phyloP scores from a whole-genome alignment of 371 early-diverging fungal genomes.

The Mortierella polycephala region DNA sequence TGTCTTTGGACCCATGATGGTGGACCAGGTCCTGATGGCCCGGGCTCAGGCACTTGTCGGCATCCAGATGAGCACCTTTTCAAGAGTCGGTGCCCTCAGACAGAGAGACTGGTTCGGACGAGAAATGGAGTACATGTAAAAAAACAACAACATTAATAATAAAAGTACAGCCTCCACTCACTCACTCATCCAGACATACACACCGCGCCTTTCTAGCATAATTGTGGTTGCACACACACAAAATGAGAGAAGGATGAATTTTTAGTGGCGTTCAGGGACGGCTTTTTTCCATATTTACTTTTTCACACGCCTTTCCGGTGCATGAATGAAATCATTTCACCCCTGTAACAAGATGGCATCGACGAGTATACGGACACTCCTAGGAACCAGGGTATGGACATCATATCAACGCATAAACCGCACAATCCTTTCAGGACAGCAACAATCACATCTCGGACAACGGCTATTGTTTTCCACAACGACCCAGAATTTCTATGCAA shows the following conservation, averaged over 20 bases:
- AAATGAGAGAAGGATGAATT: too few relatives aligned
- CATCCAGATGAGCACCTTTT: conserved; percentile 54
- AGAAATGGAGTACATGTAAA: conserved; percentile 48
- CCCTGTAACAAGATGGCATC: conserved; percentile 7
- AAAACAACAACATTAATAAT: neutral
- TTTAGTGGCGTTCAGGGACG: neutral
- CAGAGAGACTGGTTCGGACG: conserved; percentile 45
- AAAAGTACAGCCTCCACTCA: too few relatives aligned
- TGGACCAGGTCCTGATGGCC: conserved; percentile 51
- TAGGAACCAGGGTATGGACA: conserved; percentile 19
- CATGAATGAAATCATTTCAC: neutral
- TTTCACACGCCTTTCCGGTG: neutral
- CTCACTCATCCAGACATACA: too few relatives aligned
- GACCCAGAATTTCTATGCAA: conserved; percentile 19
- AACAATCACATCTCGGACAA: conserved; percentile 4
- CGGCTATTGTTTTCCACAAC: conserved; percentile 34
- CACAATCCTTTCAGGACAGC: neutral
- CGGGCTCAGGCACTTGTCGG: conserved; percentile 45
- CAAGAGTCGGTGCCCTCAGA: conserved; percentile 45
- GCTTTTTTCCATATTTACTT: neutral
- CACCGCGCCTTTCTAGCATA: too few relatives aligned
- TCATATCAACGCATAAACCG: conserved; percentile 5
- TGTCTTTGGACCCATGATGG: conserved; percentile 52
- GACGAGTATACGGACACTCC: conserved; percentile 7
- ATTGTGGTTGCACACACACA: too few relatives aligned